phyloP scores from a whole-genome alignment of 1,284 basidiomycete species.

The Puccinia polysora region DNA sequence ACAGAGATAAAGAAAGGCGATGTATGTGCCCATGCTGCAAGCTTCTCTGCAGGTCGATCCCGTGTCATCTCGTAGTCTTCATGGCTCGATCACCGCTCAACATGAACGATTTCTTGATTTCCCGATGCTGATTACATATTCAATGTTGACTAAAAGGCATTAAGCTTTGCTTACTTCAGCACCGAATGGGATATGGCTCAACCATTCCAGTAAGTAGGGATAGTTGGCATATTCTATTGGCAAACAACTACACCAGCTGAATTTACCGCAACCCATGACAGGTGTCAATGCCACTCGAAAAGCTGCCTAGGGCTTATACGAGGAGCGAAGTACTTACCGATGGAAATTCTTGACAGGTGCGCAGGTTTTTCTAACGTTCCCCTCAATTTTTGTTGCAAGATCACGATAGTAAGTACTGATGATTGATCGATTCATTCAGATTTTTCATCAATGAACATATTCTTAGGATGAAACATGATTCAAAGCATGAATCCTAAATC shows the following conservation, averaged over 20 bases:
- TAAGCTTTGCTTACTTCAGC: conserved; percentile 64
- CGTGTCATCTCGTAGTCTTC: too few species aligned
- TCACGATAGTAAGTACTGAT: background rate
- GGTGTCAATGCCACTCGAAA: conserved; percentile 21
- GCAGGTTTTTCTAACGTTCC: background rate
- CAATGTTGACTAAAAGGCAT: conserved; percentile 43
- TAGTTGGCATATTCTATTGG: background rate
- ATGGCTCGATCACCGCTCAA: too few species aligned
- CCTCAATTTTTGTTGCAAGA: background rate
- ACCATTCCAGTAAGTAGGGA: conserved; percentile 60
- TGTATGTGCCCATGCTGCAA: conserved; percentile 47
- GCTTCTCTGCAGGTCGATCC: too few species aligned
- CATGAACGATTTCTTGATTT: too few species aligned
- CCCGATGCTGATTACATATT: conserved; percentile 10
- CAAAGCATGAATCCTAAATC: background rate
- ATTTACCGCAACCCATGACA: background rate
- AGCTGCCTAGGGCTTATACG: conserved; percentile 18
- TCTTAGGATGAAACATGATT: background rate
- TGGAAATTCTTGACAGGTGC: conserved; percentile 18
- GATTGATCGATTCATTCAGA: conserved; percentile 1
- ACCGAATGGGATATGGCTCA: conserved; percentile 70
- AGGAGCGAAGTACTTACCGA: conserved; percentile 11
- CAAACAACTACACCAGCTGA: background rate
- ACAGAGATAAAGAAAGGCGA: conserved; percentile 56
- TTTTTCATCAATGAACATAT: conserved; percentile 37